Base-by-base conservation (phyloP, 2,329 filamentous ascomycete genomes). In the Cadophora malorum region DNA sequence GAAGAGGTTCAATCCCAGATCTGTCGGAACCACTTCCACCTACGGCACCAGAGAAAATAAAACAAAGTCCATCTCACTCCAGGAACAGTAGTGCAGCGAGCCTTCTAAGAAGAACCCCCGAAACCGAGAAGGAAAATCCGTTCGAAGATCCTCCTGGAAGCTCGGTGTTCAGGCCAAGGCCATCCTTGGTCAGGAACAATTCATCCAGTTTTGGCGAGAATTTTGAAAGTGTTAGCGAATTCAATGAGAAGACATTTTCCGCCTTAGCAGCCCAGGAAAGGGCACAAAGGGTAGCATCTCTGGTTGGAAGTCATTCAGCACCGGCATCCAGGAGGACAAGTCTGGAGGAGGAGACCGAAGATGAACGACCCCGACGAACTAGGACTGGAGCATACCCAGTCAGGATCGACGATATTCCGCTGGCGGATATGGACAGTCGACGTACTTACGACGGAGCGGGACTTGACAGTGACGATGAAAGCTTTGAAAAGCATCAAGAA, bases 331-430 rank as follows among this genome's bases (percentile, higher is more conserved):
- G 76, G 62, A 72, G 75, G 33, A 72, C 64, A 19, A 78, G 76
- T 62, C 31, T 77, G 14, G 74, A 76, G 19, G 71, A 74, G 3
- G 73, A 75, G 6, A 69, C 64, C 4, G 73, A 75, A 19, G 73
- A 76, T 4, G 49, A 53, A 21, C 62, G 53, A 7, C 64, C 45
- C 45, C 21, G 63, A 38, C 60, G 65, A 19, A 63, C n/a, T 1
- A 66, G 64, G 21, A 61, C 56, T 14, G 49, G 55, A 19, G 59
- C 66, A 8, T 71, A 72, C 35, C 75, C 75, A 1, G 72, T 77
- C 31, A 73, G 73, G 28, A 67, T 77, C 35, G 76, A 77, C 47
- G 75, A 78, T 65, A 77, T 78, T 56, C 76, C 77, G n/a, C 65
- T 78, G 50, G 65, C 69, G 49, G 69, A 76, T 19, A 73, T 78